Evolutionary conservation across 2,329 filamentous ascomycete genomes (phyloP).

Genomic region (Trichoderma atrobrunneum): DNA sequence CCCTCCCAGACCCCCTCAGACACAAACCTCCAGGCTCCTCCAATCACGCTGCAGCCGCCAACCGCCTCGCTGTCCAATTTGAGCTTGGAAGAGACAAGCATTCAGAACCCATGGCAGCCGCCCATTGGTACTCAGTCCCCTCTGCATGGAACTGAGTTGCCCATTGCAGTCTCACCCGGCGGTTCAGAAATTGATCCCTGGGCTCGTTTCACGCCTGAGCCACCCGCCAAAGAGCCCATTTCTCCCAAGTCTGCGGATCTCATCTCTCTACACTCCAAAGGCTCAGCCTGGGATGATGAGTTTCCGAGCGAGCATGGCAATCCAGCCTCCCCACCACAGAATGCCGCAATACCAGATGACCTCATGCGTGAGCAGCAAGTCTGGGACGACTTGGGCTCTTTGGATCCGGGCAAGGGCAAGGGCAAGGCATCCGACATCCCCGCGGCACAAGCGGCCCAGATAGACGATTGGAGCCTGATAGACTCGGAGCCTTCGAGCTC

Average conservation of each 20-base stretch:
- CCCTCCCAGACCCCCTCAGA: slow-evolving; percentile 36
- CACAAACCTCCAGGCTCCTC: neutral
- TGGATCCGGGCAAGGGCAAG: slow-evolving; percentile 44
- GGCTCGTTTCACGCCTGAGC: slow-evolving; percentile 25
- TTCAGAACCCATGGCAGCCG: slow-evolving; percentile 37
- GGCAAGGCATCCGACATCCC: slow-evolving; percentile 23
- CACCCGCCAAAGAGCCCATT: slow-evolving; percentile 25
- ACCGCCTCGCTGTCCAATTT: slow-evolving; percentile 43
- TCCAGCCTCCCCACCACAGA: slow-evolving; percentile 23
- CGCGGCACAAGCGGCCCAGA: slow-evolving; percentile 22
- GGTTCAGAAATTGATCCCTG: slow-evolving; percentile 33
- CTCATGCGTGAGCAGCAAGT: slow-evolving; percentile 44
- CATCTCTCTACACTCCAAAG: slow-evolving; percentile 38
- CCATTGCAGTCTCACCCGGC: slow-evolving; percentile 23
- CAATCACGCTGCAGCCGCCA: slow-evolving; percentile 25
- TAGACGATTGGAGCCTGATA: slow-evolving; percentile 53
- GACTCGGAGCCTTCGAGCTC: slow-evolving; percentile 39
- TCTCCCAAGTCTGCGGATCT: slow-evolving; percentile 33
- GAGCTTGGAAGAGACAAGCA: slow-evolving; percentile 39
- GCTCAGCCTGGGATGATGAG: slow-evolving; percentile 43
- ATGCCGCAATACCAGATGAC: slow-evolving; percentile 33
- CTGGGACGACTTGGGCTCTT: slow-evolving; percentile 48
- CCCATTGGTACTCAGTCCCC: slow-evolving; percentile 25
- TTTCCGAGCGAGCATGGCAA: slow-evolving; percentile 25
- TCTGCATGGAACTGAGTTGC: neutral